Evolutionary conservation across 108 stramenopile species (phyloP).

Genomic region (Epithemia pelagica): DNA sequence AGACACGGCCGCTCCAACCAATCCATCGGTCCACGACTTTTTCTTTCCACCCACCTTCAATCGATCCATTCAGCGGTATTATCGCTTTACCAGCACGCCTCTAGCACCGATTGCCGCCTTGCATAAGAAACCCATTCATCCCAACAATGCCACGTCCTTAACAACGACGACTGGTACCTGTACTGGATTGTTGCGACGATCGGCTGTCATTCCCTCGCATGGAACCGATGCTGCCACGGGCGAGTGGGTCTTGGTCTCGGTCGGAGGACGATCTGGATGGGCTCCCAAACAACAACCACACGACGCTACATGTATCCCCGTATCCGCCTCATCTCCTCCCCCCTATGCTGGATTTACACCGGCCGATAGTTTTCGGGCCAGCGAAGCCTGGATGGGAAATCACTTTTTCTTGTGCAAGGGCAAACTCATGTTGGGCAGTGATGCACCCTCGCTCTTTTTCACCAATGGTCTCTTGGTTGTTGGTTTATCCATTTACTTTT

Average conservation of each 20-base stretch:
- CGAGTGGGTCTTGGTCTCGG: conserved; percentile 74
- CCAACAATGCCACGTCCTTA: conserved; percentile 1
- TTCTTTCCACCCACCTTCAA: conserved; percentile 44
- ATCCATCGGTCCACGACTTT: conserved; percentile 5
- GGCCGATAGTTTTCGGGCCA: conserved; percentile 47
- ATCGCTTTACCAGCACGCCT: conserved; percentile 73
- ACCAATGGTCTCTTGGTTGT: conserved; percentile 59
- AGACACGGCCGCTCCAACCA: neutral
- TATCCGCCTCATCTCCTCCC: neutral
- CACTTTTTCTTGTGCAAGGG: conserved; percentile 80
- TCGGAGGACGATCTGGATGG: conserved; percentile 82
- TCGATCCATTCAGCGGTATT: conserved; percentile 77
- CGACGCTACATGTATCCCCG: neutral
- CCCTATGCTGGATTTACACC: conserved; percentile 35
- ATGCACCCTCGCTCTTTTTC: conserved; percentile 70
- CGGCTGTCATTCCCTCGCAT: conserved; percentile 75
- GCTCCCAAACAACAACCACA: conserved; percentile 40
- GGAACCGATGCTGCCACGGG: conserved; percentile 73
- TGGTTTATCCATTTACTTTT: conserved; percentile 40
- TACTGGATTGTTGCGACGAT: conserved; percentile 67
- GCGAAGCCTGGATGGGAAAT: conserved; percentile 85
- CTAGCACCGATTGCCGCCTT: conserved; percentile 73
- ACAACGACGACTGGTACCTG: conserved; percentile 27
- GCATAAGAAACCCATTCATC: conserved; percentile 50
- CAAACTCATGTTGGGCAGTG: conserved; percentile 76